Conservation (phyloP, 108 stramenopile species). For the Fragilariopsis cylindrus region DNA sequence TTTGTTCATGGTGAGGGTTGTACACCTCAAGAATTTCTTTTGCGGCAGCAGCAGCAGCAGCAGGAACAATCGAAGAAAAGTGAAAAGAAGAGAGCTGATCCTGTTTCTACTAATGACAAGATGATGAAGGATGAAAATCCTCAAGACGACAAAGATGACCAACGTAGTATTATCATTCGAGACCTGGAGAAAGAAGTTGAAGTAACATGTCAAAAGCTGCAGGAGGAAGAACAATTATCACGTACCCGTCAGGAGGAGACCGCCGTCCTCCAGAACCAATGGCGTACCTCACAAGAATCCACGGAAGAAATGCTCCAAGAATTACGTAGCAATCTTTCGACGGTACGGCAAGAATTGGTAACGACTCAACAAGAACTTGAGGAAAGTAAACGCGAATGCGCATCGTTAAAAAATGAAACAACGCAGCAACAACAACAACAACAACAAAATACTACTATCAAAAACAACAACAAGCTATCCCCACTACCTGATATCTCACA, state of each 20-base stretch:
- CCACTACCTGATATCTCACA: not conserved
- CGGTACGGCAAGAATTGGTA: constrained; percentile 55
- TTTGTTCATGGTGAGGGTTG: constrained; percentile 9
- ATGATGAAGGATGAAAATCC: too few relatives aligned
- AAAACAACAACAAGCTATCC: not conserved
- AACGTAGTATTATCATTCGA: too few relatives aligned
- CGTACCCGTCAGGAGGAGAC: too few relatives aligned
- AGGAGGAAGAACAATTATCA: too few relatives aligned
- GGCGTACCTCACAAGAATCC: not conserved
- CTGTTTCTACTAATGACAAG: too few relatives aligned
- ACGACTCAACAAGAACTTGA: constrained; percentile 26
- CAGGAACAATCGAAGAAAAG: not conserved
- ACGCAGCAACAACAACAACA: not conserved
- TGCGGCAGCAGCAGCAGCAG: not conserved
- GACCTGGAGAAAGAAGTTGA: too few relatives aligned
- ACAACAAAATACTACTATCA: not conserved
- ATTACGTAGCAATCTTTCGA: not conserved
- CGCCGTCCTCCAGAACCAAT: not conserved
- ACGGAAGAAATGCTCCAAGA: not conserved
- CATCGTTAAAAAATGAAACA: not conserved
- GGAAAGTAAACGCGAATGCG: not conserved
- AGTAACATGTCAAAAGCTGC: too few relatives aligned
- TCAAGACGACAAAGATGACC: too few relatives aligned
- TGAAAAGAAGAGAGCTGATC: too few relatives aligned
- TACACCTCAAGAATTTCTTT: constrained; percentile 6